These are phyloP conservation scores for Hortiboletus rubellus DNA, from an alignment of 1,284 basidiomycete species.

Conservation along the genomic window DNA sequence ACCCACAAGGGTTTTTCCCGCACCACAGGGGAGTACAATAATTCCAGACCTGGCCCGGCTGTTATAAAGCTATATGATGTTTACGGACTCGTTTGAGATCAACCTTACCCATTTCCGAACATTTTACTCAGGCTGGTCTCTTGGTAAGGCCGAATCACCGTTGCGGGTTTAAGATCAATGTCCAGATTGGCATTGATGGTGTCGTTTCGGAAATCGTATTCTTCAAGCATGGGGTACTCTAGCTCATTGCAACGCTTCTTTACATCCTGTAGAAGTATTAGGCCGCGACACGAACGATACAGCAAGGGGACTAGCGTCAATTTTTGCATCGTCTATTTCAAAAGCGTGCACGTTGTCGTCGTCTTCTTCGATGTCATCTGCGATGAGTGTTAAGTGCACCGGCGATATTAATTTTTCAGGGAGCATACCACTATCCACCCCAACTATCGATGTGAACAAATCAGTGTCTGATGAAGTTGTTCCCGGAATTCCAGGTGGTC, in stretches of 20 bases:
- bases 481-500: slow-evolving; percentile 34
- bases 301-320: slow-evolving; percentile 63
- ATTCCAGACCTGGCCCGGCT: slow-evolving; percentile 97
- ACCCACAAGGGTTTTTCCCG: slow-evolving; percentile 97
- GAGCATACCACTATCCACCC: slow-evolving; percentile 78
- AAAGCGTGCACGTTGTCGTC: slow-evolving; percentile 96
- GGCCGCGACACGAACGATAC: neutral
- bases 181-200: slow-evolving; percentile 92
- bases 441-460: slow-evolving; percentile 88
- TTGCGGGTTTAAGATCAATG: slow-evolving; percentile 95
- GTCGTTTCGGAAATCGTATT: slow-evolving; percentile 98
- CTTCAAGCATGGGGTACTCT: slow-evolving; percentile 95
- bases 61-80: slow-evolving; percentile 10
- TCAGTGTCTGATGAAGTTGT: slow-evolving; percentile 59
- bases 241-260: slow-evolving; percentile 93
- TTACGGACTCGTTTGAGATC: neutral
- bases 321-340: slow-evolving; percentile 88
- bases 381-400: slow-evolving; percentile 6
- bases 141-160: slow-evolving; percentile 95
- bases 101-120: slow-evolving; percentile 91
- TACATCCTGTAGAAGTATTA: slow-evolving; percentile 61
- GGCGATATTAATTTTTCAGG: neutral
- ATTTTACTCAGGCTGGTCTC: slow-evolving; percentile 97
- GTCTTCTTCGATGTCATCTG: slow-evolving; percentile 95
- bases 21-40: slow-evolving; percentile 97